These are phyloP conservation scores for Exophiala alcalophila DNA, from an alignment of 2,329 filamentous ascomycete species.

Conservation along the genomic window DNA sequence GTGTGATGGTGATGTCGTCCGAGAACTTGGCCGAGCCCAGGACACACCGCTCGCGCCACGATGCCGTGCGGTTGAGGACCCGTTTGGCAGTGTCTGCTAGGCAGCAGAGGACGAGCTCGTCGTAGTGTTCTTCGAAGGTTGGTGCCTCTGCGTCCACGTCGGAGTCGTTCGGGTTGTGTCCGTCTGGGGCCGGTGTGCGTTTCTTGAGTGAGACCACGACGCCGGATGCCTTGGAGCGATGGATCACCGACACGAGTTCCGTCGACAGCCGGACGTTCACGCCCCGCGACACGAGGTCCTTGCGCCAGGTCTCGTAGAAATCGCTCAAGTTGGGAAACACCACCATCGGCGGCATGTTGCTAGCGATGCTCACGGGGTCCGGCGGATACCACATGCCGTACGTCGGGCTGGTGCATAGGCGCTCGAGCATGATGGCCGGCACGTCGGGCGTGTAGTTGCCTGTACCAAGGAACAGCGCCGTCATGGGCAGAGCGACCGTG, in stretches of 20 bases:
- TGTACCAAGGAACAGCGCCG: conserved; percentile 71
- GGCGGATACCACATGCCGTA: conserved; percentile 61
- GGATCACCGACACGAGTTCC: conserved; percentile 50
- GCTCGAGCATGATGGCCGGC: conserved; percentile 63
- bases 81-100: conserved; percentile 55
- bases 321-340: conserved; percentile 59
- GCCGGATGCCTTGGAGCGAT: conserved; percentile 49
- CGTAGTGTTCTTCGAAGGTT: conserved; percentile 51
- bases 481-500: conserved; percentile 67
- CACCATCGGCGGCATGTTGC: conserved; percentile 57
- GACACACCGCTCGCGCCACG: conserved; percentile 62
- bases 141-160: conserved; percentile 23
- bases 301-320: conserved; percentile 57
- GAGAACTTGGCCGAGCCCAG: conserved; percentile 67
- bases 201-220: conserved; percentile 44
- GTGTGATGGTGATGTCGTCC: conserved; percentile 62
- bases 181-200: conserved; percentile 25
- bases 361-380: conserved; percentile 48
- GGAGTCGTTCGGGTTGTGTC: conserved; percentile 25
- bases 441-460: conserved; percentile 73
- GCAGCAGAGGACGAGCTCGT: conserved; percentile 59
- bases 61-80: conserved; percentile 51
- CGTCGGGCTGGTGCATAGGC: conserved; percentile 57
- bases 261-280: conserved; percentile 57
- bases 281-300: conserved; percentile 50